Conservation (phyloP, 805 yeast species). For the Candida sanyiensis region DNA sequence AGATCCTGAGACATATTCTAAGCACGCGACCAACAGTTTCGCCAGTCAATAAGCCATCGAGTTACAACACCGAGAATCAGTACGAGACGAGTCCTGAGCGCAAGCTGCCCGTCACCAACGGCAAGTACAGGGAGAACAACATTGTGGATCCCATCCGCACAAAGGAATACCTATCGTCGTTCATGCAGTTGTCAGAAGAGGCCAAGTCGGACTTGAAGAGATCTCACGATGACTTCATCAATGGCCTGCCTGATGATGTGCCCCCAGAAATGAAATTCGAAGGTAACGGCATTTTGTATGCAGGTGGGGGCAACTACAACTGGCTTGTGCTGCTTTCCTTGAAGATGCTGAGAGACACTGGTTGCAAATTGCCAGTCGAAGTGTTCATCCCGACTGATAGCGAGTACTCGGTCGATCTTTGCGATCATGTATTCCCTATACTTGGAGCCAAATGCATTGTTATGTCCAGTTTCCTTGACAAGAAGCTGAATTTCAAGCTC, state of each 20-base stretch:
- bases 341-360: constrained; percentile 50
- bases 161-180: constrained; percentile 20
- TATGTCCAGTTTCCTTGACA: constrained; percentile 39
- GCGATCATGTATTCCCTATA: constrained; percentile 62
- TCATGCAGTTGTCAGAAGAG: constrained; percentile 12
- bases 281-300: constrained; percentile 60
- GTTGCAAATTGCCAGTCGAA: constrained; percentile 73
- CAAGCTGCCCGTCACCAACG: constrained; percentile 23
- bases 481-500: constrained; percentile 37
- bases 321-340: constrained; percentile 55
- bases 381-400: constrained; percentile 66
- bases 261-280: constrained; percentile 35
- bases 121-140: constrained; percentile 23
- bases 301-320: constrained; percentile 72
- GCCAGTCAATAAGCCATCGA: constrained; percentile 20
- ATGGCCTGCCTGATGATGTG: constrained; percentile 34
- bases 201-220: constrained; percentile 17
- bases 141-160: constrained; percentile 22
- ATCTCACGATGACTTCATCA: constrained; percentile 20
- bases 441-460: constrained; percentile 57
- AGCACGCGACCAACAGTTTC: constrained; percentile 16
- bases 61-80: constrained; percentile 19
- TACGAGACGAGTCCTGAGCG: constrained; percentile 12
- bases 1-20: constrained; percentile 12
- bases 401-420: constrained; percentile 68